phyloP scores from a whole-genome alignment of 108 stramenopile species.

The Phaeodactylum tricornutum region DNA sequence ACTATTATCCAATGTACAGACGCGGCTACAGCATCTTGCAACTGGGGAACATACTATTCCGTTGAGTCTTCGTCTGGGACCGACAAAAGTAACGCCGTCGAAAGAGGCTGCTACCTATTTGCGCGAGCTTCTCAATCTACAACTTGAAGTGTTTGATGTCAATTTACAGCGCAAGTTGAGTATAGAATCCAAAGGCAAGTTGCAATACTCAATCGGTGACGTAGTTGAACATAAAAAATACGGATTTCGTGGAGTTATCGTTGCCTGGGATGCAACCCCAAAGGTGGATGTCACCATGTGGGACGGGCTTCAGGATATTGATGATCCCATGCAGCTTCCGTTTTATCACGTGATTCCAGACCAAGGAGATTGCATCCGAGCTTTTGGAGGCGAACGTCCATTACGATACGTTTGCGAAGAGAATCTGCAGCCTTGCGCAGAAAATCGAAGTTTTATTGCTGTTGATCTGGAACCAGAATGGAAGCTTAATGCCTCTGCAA shows the following conservation, averaged over 20 bases:
- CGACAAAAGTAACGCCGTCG: background rate
- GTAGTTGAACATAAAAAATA: constrained; percentile 59
- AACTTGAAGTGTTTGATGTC: constrained; percentile 40
- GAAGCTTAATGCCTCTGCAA: constrained; percentile 20
- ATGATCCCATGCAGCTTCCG: constrained; percentile 54
- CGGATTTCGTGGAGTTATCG: constrained; percentile 69
- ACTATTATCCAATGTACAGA: constrained; percentile 15
- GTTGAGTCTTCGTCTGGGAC: background rate
- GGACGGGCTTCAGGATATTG: constrained; percentile 63
- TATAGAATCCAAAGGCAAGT: constrained; percentile 17
- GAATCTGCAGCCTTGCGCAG: constrained; percentile 48
- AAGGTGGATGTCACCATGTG: constrained; percentile 53
- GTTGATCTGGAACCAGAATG: constrained; percentile 55
- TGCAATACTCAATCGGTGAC: constrained; percentile 53
- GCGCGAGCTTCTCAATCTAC: constrained; percentile 20
- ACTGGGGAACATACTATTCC: background rate
- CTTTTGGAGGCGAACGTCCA: constrained; percentile 52
- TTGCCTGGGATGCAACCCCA: constrained; percentile 59
- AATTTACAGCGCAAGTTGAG: constrained; percentile 33
- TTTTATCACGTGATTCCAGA: constrained; percentile 75
- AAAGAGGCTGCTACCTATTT: constrained; percentile 24
- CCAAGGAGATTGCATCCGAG: constrained; percentile 45
- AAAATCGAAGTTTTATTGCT: constrained; percentile 20
- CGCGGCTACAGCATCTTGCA: background rate
- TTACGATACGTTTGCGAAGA: constrained; percentile 74